A percentile compares a stretch with the other conserved stretches of the same genome.
Evolutionary conservation across 257 asterid species (phyloP).

Genomic region (Ehretia macrophylla): DNA sequence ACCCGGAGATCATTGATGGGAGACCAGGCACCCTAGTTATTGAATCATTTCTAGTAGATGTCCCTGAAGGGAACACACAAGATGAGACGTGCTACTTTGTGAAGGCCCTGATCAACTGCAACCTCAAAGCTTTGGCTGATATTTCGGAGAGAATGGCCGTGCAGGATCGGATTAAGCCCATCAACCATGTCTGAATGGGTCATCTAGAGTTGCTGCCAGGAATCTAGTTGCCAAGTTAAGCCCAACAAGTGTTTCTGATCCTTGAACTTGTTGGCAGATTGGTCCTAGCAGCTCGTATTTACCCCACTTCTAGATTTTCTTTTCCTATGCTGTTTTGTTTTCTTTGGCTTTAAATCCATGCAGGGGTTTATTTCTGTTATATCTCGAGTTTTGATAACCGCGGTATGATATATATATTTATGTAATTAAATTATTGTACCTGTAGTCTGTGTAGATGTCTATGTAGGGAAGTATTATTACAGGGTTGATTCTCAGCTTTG

Average conservation of each 20-base stretch:
- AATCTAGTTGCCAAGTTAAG: not conserved
- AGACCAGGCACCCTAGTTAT: constrained; percentile 56
- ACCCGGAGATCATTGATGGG: constrained; percentile 58
- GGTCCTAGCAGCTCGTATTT: not conserved
- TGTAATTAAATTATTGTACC: not conserved
- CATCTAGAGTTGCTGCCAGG: not conserved
- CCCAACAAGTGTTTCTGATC: not conserved
- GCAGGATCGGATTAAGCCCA: constrained; percentile 24
- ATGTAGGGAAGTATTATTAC: constrained; percentile 5
- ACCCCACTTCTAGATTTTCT: not conserved
- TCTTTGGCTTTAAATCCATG: too few relatives aligned
- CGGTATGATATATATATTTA: not conserved
- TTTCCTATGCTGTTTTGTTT: not conserved
- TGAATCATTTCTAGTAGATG: constrained; percentile 80
- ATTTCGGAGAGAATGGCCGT: constrained; percentile 74
- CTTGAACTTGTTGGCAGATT: not conserved
- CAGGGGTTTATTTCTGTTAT: too few relatives aligned
- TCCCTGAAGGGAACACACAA: constrained; percentile 73
- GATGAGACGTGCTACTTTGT: constrained; percentile 89
- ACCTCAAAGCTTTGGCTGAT: constrained; percentile 77
- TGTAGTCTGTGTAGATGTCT: constrained; percentile 1
- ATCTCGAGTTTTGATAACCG: too few relatives aligned
- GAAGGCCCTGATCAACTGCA: constrained; percentile 69
- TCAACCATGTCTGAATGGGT: constrained; percentile 1
- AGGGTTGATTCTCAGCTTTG: constrained; percentile 3